These are phyloP conservation scores for Phytopythium delawarense DNA, from an alignment of 352 stramenopile species.

Conservation along the genomic window DNA sequence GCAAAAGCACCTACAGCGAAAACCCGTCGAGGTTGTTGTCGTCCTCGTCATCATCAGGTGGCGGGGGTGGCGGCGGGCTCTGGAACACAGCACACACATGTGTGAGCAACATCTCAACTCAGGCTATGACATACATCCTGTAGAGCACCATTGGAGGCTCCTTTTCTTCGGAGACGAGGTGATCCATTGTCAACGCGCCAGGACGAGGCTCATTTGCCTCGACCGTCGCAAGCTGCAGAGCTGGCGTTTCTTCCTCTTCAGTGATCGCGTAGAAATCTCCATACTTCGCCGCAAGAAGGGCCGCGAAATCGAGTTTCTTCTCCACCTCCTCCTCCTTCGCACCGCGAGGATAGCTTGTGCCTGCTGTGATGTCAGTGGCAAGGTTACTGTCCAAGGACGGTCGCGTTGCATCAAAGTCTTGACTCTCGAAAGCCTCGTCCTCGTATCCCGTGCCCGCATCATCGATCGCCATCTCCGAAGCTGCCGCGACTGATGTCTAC, in stretches of 20 bases:
- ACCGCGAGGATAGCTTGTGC: not conserved
- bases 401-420: constrained; percentile 3
- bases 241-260: constrained; percentile 1
- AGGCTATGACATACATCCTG: not conserved
- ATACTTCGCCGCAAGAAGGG: constrained; percentile 26
- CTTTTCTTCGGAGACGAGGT: not conserved
- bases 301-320: constrained; percentile 14
- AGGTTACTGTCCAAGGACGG: not conserved
- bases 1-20: constrained; percentile 8
- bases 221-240: not conserved
- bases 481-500: not conserved
- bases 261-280: constrained; percentile 25
- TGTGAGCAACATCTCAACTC: not conserved
- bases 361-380: not conserved
- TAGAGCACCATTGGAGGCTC: constrained; percentile 3
- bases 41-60: constrained; percentile 42
- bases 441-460: constrained; percentile 29
- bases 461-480: not conserved
- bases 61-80: constrained; percentile 48
- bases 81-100: not conserved
- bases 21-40: constrained; percentile 28
- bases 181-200: constrained; percentile 2
- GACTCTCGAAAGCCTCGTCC: constrained; percentile 41
- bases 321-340: not conserved
- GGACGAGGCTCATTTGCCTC: too few relatives aligned